Evolutionary conservation across 371 early-diverging fungal species (phyloP).

Genomic region (Rhizopus microsporus): DNA sequence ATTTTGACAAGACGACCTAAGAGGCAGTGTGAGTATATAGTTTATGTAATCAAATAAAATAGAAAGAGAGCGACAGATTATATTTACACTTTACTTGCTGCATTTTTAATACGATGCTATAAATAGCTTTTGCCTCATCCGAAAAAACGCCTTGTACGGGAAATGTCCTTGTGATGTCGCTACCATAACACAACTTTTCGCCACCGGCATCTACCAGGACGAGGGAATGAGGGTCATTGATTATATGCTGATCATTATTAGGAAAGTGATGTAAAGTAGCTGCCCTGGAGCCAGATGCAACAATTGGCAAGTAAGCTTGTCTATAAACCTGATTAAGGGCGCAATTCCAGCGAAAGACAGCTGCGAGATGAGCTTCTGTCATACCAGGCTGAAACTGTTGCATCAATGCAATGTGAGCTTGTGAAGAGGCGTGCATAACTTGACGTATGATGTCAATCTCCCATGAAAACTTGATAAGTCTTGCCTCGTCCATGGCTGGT

Average conservation of each 20-base stretch:
- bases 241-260: constrained; percentile 44
- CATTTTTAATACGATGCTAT: constrained; percentile 81
- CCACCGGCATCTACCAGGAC: constrained; percentile 90
- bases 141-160: constrained; percentile 80
- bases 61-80: not conserved
- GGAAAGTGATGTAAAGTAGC: constrained; percentile 60
- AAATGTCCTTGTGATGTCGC: constrained; percentile 89
- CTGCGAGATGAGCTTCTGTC: constrained; percentile 58
- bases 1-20: constrained; percentile 47
- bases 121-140: constrained; percentile 73
- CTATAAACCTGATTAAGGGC: constrained; percentile 45
- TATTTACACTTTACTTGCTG: constrained; percentile 57
- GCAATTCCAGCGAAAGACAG: constrained; percentile 57
- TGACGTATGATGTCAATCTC: constrained; percentile 53
- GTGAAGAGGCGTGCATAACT: constrained; percentile 31
- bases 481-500: constrained; percentile 45
- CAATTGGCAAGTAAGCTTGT: constrained; percentile 62
- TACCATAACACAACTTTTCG: constrained; percentile 79
- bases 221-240: constrained; percentile 38
- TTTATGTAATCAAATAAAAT: not conserved
- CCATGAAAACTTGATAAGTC: constrained; percentile 54
- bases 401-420: constrained; percentile 52
- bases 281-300: constrained; percentile 58
- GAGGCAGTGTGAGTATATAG: too few relatives aligned
- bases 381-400: constrained; percentile 46